Base-by-base conservation (phyloP, 2,329 filamentous ascomycete species). In the Cladophialophora yegresii region DNA sequence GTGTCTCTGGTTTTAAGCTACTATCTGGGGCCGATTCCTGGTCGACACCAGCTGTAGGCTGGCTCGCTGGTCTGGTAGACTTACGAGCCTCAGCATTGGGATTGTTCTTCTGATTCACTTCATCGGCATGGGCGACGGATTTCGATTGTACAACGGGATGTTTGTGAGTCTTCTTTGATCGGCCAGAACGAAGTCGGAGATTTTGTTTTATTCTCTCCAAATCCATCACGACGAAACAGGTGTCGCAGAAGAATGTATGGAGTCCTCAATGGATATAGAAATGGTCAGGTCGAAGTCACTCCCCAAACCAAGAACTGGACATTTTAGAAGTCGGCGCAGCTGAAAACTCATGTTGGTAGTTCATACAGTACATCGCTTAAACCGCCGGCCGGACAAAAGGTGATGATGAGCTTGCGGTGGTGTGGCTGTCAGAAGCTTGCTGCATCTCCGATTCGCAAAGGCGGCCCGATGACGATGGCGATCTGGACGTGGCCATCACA, bases 401-500 rank as follows among this genome's bases (percentile, higher is more conserved):
- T 23, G 51, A 33, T 30, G 33, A 20, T 22, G 57, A 40, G 47
- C 13, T 50, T 81, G 83, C 0, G 87, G 76, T 1, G 87, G 90
- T 69, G 80, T 90, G n/a, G 89, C 30, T 51, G 57, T 59, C 47
- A 59, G 45, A 40, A 26, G 57, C 47, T 23, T 23, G 20, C 57
- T 53, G 57, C 57, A 51, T 7, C 57, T 59, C 57, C 57, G 57
- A 59, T 59, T 59, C 57, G 57, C 57, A 47, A 50, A 36, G 30
- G 30, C n/a, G n/a, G 20, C n/a, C 45, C 32, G 57, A 59, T 59
- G 57, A 59, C 57, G 57, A 51, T 22, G 55, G 33, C 20, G 45
- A 51, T 54, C 50, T 54, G 22, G 50, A 28, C 33, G 33, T 36
- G 33, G 36, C 36, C 36, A n/a, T 13, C 12, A 54, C 26, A n/a